A percentile compares a stretch with the other conserved stretches of the same genome.
These are phyloP conservation scores for Xylariaceae sp. DNA, from an alignment of 2,329 filamentous ascomycete species.

Conservation along the genomic window DNA sequence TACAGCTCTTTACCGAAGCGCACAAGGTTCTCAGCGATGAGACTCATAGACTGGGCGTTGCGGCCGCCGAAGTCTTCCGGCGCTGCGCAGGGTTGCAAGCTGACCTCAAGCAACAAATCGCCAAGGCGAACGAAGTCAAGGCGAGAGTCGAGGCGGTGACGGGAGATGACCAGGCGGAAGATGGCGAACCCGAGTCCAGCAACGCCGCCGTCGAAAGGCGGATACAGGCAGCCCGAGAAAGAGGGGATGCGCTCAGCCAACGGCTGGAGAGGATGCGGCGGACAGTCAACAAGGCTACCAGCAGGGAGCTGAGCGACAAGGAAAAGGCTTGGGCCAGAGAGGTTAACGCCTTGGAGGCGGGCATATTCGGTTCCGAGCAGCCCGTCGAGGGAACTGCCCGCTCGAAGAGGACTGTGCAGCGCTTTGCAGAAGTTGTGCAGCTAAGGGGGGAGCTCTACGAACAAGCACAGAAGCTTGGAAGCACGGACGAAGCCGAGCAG, in stretches of 20 bases:
- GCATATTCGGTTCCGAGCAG: constrained; percentile 31
- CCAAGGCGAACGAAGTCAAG: constrained; percentile 57
- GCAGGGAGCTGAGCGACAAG: constrained; percentile 52
- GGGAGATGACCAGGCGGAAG: constrained; percentile 46
- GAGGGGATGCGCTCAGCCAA: constrained; percentile 37
- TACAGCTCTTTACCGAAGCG: constrained; percentile 64
- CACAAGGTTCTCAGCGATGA: constrained; percentile 65
- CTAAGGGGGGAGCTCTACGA: constrained; percentile 45
- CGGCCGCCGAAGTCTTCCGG: constrained; percentile 66
- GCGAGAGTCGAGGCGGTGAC: constrained; percentile 59
- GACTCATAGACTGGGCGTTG: constrained; percentile 59
- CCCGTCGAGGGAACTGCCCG: constrained; percentile 26
- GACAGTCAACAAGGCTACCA: constrained; percentile 37
- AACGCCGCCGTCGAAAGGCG: constrained; percentile 51
- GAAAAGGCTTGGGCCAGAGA: constrained; percentile 46
- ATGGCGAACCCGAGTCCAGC: constrained; percentile 42
- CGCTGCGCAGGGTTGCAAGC: constrained; percentile 60
- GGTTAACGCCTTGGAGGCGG: constrained; percentile 31
- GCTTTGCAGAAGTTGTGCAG: constrained; percentile 48
- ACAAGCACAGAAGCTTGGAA: constrained; percentile 40
- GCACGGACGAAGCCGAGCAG: constrained; percentile 21
- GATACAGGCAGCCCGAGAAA: constrained; percentile 38
- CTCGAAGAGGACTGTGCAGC: constrained; percentile 45
- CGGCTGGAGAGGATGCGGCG: constrained; percentile 43
- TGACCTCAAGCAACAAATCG: constrained; percentile 61